These are phyloP conservation scores for Apiosordaria backusii DNA, from an alignment of 495 filamentous ascomycete genomes.

Conservation along the genomic window DNA sequence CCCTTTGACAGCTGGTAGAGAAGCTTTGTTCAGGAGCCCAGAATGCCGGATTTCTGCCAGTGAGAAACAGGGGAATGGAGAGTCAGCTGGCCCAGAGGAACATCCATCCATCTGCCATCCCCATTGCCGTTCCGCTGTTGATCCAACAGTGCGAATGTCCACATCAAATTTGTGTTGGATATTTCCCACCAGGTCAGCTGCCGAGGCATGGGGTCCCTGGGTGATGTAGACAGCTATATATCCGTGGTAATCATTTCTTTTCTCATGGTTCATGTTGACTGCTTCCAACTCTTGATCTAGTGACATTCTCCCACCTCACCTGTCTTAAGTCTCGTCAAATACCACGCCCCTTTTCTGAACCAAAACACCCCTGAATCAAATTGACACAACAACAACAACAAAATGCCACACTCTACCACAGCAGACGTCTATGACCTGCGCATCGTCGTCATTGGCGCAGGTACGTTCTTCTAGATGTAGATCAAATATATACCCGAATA, in stretches of 20 bases:
- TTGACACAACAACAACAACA: background rate
- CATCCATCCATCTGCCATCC: slow-evolving; percentile 7
- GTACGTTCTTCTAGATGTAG: slow-evolving; percentile 23
- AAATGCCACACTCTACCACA: slow-evolving; percentile 20
- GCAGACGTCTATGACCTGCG: slow-evolving; percentile 40
- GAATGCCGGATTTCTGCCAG: background rate
- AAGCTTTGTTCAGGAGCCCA: background rate
- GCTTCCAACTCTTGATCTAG: background rate
- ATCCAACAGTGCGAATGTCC: slow-evolving; percentile 1
- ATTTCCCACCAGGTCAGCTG: slow-evolving; percentile 11
- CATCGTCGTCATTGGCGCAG: slow-evolving; percentile 45
- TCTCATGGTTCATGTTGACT: background rate
- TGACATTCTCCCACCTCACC: background rate
- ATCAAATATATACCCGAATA: background rate
- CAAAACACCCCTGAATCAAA: background rate
- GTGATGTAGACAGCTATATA: background rate
- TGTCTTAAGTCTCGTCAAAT: background rate
- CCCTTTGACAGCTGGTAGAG: background rate
- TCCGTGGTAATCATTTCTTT: background rate
- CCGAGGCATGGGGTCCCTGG: slow-evolving; percentile 17
- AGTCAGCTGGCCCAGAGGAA: slow-evolving; percentile 8
- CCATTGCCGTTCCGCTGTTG: slow-evolving; percentile 1
- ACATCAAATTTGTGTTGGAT: slow-evolving; percentile 7
- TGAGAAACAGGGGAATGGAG: background rate
- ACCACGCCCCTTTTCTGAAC: background rate